phyloP scores from a whole-genome alignment of 2,329 filamentous ascomycete species.

The Fusarium proliferatum region DNA sequence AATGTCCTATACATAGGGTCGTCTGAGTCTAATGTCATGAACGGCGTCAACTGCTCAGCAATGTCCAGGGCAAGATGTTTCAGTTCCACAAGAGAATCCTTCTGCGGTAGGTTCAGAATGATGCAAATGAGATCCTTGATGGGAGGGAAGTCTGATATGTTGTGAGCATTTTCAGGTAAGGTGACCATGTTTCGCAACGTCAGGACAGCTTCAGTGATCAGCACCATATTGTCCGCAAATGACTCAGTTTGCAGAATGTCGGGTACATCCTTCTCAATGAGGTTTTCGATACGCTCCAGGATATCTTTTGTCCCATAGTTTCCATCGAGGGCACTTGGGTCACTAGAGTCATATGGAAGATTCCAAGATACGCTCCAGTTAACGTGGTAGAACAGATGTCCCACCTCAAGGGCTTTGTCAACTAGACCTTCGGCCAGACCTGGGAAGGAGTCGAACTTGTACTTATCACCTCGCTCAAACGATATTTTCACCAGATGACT shows the following conservation, averaged over 20 bases:
- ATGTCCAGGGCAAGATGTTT: constrained; percentile 94
- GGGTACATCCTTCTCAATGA: constrained; percentile 69
- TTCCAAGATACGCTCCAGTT: constrained; percentile 83
- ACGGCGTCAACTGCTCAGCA: constrained; percentile 88
- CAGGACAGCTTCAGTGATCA: constrained; percentile 86
- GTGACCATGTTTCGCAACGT: constrained; percentile 98
- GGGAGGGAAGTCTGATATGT: constrained; percentile 79
- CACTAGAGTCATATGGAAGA: constrained; percentile 62
- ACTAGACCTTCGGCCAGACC: constrained; percentile 89
- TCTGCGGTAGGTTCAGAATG: constrained; percentile 78
- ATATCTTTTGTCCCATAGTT: constrained; percentile 63
- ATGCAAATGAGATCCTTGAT: constrained; percentile 87
- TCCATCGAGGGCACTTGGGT: constrained; percentile 58
- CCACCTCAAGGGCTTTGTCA: constrained; percentile 83
- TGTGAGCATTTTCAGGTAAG: constrained; percentile 86
- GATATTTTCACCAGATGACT: constrained; percentile 97
- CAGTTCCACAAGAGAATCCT: constrained; percentile 80
- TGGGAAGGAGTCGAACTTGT: constrained; percentile 92
- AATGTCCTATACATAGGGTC: constrained; percentile 85
- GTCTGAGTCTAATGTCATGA: constrained; percentile 74
- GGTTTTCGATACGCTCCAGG: constrained; percentile 74
- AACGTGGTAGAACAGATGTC: constrained; percentile 82
- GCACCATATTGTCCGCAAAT: constrained; percentile 76
- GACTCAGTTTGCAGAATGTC: constrained; percentile 79
- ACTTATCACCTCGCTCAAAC: constrained; percentile 93